Base-by-base conservation (phyloP, 1,284 basidiomycete species). In the Stygiomarasmius scandens region DNA sequence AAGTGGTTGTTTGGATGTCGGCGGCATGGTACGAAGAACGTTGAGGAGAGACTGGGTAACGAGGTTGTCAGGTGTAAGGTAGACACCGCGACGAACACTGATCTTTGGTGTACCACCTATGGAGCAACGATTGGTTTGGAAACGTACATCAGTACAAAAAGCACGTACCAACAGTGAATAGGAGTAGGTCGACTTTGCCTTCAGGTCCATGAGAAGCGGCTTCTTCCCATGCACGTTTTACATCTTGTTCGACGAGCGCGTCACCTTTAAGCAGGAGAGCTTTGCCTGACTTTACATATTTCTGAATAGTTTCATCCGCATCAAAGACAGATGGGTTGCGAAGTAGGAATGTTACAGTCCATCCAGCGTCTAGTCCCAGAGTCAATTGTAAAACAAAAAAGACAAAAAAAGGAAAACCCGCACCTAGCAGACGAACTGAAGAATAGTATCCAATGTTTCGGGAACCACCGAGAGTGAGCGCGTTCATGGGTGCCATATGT, bases 381-480 rank as follows among this genome's bases (percentile, higher is more conserved):
- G 2, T 41, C 27, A 6, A 25, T 36, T n/a, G 20, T 41, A n/a
- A 11, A 16, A 24, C 52, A 12, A 22, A 23, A 36, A 2, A 16
- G 22, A 38, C 14, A 10, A 51, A 49, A 49, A 47, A 19, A 27
- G 22, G 32, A 36, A 38, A 69, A 75, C 34, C 61, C 29, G 29
- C 29, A 85, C 83, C 71, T 19, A 86, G 74, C 1, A 88, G 72
- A n/a, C 82, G 69, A 23, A 81, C 46, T 0, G 80, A 71, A 44
- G 85, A 68, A 58, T 74, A 73, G 70, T 86, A 87, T 3, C 86
- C 86, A 59, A 86, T 85, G 69, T 87, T 85, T 51, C 79, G 77
- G n/a, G n/a, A 88, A 6, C 77, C 84, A 36, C 86, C 86, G 19
- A 88, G 72, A 10, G 75, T 68, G 55, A 83, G 66, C 25, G 76